Percentiles rank a stretch among this genome's conserved stretches.
Evolutionary conservation across 768 basidiomycete species (phyloP).

Genomic region (Sporobolomyces roseus): DNA sequence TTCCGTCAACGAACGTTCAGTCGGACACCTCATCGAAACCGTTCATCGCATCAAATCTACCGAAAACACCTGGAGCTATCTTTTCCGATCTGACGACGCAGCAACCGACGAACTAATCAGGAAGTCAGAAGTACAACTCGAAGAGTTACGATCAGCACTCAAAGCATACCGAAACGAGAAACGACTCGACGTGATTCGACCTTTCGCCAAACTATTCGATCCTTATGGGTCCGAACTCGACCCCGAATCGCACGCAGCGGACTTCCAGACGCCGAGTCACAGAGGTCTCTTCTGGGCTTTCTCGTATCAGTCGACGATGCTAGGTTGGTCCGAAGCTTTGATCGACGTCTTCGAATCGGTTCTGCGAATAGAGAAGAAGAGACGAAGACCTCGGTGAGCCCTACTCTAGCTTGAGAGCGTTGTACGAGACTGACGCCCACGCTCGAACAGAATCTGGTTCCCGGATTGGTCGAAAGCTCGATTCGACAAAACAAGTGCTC

Average conservation of each 20-base stretch:
- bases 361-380: slow-evolving; percentile 26
- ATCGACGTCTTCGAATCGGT: slow-evolving; percentile 30
- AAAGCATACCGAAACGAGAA: slow-evolving; percentile 13
- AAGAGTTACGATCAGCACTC: slow-evolving; percentile 10
- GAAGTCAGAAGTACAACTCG: slow-evolving; percentile 2
- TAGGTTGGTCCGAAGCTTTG: slow-evolving; percentile 31
- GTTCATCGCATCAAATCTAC: slow-evolving; percentile 34
- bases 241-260: not conserved
- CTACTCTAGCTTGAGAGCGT: not conserved
- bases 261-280: slow-evolving; percentile 22
- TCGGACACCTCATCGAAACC: slow-evolving; percentile 29
- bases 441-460: slow-evolving; percentile 21
- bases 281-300: slow-evolving; percentile 39
- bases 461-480: slow-evolving; percentile 22
- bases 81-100: slow-evolving; percentile 5
- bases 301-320: slow-evolving; percentile 22
- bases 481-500: not conserved
- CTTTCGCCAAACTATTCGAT: slow-evolving; percentile 36
- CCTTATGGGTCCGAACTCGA: slow-evolving; percentile 18
- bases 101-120: slow-evolving; percentile 4
- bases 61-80: slow-evolving; percentile 10
- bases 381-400: slow-evolving; percentile 17
- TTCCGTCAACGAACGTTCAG: not conserved
- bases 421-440: not conserved
- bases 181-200: slow-evolving; percentile 33